Conservation (phyloP, 305 asterid genomes). For the Solanum aculeatissimum region DNA sequence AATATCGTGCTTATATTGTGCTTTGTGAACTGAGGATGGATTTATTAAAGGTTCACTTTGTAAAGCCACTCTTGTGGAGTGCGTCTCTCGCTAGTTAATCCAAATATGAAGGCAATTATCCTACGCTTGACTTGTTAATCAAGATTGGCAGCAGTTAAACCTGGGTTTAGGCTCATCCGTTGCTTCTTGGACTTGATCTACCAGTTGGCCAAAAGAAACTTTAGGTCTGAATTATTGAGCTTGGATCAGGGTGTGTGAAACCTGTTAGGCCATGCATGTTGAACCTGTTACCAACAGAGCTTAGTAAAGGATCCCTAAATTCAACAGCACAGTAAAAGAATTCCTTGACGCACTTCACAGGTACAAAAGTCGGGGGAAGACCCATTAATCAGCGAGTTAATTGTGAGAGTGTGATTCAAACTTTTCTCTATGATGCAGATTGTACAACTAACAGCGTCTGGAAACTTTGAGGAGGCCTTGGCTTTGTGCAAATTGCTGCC, state of each 20-base stretch:
- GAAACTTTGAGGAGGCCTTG: slow-evolving; percentile 97
- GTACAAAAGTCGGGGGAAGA: background rate
- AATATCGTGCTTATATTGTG: background rate
- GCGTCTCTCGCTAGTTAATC: background rate
- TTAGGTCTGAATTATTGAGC: background rate
- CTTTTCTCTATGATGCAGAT: slow-evolving; percentile 40
- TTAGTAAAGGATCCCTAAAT: background rate
- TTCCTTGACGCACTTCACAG: background rate
- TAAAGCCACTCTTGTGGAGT: background rate
- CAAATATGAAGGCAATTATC: background rate
- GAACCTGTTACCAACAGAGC: background rate
- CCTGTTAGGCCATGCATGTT: background rate
- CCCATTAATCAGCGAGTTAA: background rate
- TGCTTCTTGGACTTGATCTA: background rate
- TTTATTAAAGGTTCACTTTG: background rate
- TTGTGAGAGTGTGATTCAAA: background rate
- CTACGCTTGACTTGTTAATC: background rate
- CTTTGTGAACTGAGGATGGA: background rate
- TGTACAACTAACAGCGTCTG: slow-evolving; percentile 96
- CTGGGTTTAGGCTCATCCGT: background rate
- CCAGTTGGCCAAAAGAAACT: background rate
- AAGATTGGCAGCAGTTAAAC: background rate
- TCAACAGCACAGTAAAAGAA: background rate
- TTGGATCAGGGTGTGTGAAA: background rate
- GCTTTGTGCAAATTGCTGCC: slow-evolving; percentile 96